A percentile compares a stretch with the other conserved stretches of the same genome.
These are phyloP conservation scores for Geranomyces variabilis DNA, from an alignment of 192 early-diverging fungal genomes.

Conservation along the genomic window DNA sequence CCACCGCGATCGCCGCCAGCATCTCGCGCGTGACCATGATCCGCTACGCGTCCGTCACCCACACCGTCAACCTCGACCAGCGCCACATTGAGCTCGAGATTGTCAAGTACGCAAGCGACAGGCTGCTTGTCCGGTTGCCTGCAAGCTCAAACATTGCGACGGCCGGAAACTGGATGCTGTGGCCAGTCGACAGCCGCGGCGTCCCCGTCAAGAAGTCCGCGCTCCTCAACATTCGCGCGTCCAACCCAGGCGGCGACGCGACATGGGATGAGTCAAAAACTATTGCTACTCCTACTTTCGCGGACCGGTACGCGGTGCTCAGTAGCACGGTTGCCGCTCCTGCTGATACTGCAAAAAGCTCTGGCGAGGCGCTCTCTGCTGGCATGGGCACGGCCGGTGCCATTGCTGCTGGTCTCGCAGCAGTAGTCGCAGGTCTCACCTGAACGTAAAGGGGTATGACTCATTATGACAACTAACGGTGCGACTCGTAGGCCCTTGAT, in stretches of 20 bases:
- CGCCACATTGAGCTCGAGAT: conserved; percentile 34
- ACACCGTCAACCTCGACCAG: conserved; percentile 39
- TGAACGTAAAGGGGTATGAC: too few species aligned
- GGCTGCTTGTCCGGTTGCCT: conserved; percentile 19
- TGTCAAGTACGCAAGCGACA: conserved; percentile 23
- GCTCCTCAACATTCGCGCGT: conserved; percentile 10
- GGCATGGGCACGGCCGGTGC: conserved; percentile 1
- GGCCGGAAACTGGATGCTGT: conserved; percentile 40
- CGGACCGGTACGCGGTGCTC: not conserved
- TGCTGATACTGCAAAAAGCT: not conserved
- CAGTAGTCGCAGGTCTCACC: not conserved
- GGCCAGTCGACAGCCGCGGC: conserved; percentile 30
- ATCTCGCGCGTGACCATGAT: conserved; percentile 29
- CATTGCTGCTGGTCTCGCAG: conserved; percentile 2
- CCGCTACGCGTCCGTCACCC: conserved; percentile 33
- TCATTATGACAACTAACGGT: too few species aligned
- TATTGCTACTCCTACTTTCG: conserved; percentile 13
- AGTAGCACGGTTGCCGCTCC: not conserved
- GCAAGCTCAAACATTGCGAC: conserved; percentile 17
- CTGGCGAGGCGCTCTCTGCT: not conserved
- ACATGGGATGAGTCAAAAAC: conserved; percentile 19
- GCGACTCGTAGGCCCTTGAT: too few species aligned
- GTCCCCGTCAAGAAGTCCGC: conserved; percentile 20
- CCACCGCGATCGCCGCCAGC: conserved; percentile 1
- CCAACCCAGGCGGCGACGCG: conserved; percentile 25